phyloP scores from a whole-genome alignment of 2,329 filamentous ascomycete genomes.

The Berkeleyomyces basicola region DNA sequence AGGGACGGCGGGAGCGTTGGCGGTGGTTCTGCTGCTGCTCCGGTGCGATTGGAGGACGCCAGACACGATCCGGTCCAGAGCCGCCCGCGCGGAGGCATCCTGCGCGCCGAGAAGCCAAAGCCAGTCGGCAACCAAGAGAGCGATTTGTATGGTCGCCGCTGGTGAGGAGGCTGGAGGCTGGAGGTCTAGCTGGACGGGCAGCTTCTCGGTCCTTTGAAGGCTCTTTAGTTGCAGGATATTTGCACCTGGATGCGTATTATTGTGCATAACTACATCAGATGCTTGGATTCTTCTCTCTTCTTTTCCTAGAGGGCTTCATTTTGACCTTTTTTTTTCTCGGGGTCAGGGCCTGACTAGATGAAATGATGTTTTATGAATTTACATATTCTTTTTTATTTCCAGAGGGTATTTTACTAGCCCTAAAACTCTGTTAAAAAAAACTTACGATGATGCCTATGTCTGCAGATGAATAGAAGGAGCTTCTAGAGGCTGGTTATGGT shows the following conservation, averaged over 20 bases:
- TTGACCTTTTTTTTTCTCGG: no score
- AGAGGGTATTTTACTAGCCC: no score
- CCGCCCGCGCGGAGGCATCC: conserved; percentile 19
- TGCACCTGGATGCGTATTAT: background rate
- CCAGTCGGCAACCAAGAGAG: conserved; percentile 22
- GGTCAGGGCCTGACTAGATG: no score
- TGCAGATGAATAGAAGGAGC: no score
- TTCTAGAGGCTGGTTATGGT: no score
- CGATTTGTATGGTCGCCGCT: conserved; percentile 27
- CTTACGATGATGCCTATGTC: no score
- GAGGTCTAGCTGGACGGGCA: no score
- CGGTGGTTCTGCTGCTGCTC: conserved; percentile 7
- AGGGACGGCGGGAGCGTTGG: conserved; percentile 22
- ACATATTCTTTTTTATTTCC: no score
- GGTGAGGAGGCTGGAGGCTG: conserved; percentile 18
- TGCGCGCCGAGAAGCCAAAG: conserved; percentile 7
- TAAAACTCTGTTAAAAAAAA: no score
- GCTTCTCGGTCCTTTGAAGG: no score
- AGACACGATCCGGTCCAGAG: conserved; percentile 8
- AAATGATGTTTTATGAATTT: no score
- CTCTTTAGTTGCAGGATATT: no score
- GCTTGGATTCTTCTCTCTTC: background rate
- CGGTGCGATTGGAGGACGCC: background rate
- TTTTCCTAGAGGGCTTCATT: background rate
- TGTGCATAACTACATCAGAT: background rate